phyloP scores from a whole-genome alignment of 2,329 filamentous ascomycete species.

The Kalaharituber pfeilii region DNA sequence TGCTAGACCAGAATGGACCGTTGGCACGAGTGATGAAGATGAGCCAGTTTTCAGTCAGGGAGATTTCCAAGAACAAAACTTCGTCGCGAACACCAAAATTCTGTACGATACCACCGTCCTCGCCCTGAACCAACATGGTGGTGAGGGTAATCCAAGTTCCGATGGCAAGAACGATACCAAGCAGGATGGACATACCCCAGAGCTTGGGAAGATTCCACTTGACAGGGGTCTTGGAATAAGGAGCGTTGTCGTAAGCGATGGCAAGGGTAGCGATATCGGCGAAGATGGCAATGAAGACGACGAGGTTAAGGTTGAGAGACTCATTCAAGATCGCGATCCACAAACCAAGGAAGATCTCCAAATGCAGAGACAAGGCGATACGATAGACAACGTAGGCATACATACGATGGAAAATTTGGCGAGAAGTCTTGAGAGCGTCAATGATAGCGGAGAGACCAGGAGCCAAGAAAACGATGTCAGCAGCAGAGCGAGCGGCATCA shows the following conservation, averaged over 20 bases:
- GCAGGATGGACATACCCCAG: conserved; percentile 77
- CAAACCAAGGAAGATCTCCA: conserved; percentile 79
- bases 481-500: conserved; percentile 75
- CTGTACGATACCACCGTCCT: conserved; percentile 70
- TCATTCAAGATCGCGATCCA: conserved; percentile 82
- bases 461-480: conserved; percentile 86
- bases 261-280: conserved; percentile 82
- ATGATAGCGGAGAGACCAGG: conserved; percentile 85
- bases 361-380: conserved; percentile 77
- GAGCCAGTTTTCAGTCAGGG: conserved; percentile 84
- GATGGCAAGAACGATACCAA: conserved; percentile 62
- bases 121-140: conserved; percentile 53
- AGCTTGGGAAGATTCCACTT: conserved; percentile 93
- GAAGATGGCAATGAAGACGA: conserved; percentile 91
- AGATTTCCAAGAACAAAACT: conserved; percentile 77
- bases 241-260: conserved; percentile 85
- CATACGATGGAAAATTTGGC: conserved; percentile 94
- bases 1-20: conserved; percentile 78
- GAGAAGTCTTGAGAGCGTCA: conserved; percentile 78
- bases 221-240: conserved; percentile 68
- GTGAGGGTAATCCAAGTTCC: conserved; percentile 82
- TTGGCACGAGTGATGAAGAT: conserved; percentile 93
- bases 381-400: conserved; percentile 92
- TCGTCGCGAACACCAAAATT: conserved; percentile 69
- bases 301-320: conserved; percentile 66